phyloP scores from a whole-genome alignment of 345 rosid species.

The Lepidium africanum region DNA sequence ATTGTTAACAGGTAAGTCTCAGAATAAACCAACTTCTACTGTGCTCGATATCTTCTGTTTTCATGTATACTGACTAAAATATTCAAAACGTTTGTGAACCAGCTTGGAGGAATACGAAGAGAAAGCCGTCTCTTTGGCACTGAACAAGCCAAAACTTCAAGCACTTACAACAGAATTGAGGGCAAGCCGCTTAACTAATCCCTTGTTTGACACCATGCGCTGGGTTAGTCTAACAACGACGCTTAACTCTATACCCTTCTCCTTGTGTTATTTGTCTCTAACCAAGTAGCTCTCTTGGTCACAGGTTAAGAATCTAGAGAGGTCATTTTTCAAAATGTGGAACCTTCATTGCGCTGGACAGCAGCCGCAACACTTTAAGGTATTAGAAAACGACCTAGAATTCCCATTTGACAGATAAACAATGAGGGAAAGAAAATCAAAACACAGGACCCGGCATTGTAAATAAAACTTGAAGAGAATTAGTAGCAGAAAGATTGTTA shows the following conservation, averaged over 20 bases:
- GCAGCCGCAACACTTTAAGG: conserved; percentile 78
- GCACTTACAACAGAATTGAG: conserved; percentile 61
- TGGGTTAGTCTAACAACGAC: conserved; percentile 54
- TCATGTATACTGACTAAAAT: not conserved
- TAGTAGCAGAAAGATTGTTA: conserved; percentile 16
- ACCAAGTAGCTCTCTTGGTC: not conserved
- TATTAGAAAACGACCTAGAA: conserved; percentile 64
- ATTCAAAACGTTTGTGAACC: not conserved
- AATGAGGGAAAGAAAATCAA: not conserved
- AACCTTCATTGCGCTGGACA: conserved; percentile 65
- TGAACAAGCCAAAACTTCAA: conserved; percentile 58
- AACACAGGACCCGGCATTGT: conserved; percentile 28
- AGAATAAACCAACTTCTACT: not conserved
- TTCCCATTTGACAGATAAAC: conserved; percentile 56
- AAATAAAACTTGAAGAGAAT: conserved; percentile 31
- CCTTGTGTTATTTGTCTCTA: not conserved
- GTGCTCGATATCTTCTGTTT: not conserved
- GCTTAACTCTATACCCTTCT: not conserved
- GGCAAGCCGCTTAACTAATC: conserved; percentile 70
- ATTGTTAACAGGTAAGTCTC: conserved; percentile 64
- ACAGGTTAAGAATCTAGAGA: conserved; percentile 89
- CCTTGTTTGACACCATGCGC: conserved; percentile 85
- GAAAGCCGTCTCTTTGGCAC: conserved; percentile 74
- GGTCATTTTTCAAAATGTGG: conserved; percentile 96
- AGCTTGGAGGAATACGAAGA: conserved; percentile 95